Evolutionary conservation across 495 filamentous ascomycete genomes (phyloP).

Genomic region (Hamigera avellanea): DNA sequence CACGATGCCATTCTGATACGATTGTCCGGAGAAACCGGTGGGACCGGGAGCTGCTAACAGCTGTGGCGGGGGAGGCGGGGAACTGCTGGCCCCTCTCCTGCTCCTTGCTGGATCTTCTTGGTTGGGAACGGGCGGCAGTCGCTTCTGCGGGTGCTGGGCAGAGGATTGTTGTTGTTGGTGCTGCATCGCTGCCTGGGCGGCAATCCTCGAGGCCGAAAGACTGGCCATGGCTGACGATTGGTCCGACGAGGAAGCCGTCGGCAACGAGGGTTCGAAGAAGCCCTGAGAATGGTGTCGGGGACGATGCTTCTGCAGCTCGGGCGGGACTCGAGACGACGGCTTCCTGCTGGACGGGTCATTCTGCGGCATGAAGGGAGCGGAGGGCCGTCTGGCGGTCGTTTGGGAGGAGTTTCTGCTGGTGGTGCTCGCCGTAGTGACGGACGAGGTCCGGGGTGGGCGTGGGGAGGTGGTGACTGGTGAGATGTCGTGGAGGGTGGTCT

Average conservation of each 20-base stretch:
- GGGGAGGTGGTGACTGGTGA: slow-evolving; percentile 9
- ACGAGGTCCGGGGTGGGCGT: slow-evolving; percentile 25
- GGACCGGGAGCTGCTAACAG: slow-evolving; percentile 46
- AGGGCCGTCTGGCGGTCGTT: slow-evolving; percentile 17
- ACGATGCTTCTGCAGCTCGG: slow-evolving; percentile 30
- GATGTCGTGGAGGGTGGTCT: slow-evolving; percentile 5
- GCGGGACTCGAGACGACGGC: slow-evolving; percentile 29
- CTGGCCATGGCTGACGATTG: slow-evolving; percentile 27
- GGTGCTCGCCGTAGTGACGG: slow-evolving; percentile 11
- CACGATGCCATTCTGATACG: slow-evolving; percentile 54
- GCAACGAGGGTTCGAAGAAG: slow-evolving; percentile 78
- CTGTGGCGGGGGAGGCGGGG: slow-evolving; percentile 36
- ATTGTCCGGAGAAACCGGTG: slow-evolving; percentile 35
- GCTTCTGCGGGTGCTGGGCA: slow-evolving; percentile 46
- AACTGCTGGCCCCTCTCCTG: slow-evolving; percentile 31
- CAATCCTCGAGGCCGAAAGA: slow-evolving; percentile 72
- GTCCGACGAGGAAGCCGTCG: slow-evolving; percentile 50
- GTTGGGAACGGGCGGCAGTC: slow-evolving; percentile 48
- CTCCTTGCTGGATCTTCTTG: slow-evolving; percentile 22
- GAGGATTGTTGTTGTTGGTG: slow-evolving; percentile 38
- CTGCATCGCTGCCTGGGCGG: slow-evolving; percentile 84
- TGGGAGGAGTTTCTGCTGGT: slow-evolving; percentile 19
- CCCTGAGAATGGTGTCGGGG: slow-evolving; percentile 67
- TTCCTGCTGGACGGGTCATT: slow-evolving; percentile 25
- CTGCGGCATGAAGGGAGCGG: slow-evolving; percentile 27